These are phyloP conservation scores for Xylariaceae sp. DNA, from an alignment of 2,329 filamentous ascomycete species.

Conservation along the genomic window DNA sequence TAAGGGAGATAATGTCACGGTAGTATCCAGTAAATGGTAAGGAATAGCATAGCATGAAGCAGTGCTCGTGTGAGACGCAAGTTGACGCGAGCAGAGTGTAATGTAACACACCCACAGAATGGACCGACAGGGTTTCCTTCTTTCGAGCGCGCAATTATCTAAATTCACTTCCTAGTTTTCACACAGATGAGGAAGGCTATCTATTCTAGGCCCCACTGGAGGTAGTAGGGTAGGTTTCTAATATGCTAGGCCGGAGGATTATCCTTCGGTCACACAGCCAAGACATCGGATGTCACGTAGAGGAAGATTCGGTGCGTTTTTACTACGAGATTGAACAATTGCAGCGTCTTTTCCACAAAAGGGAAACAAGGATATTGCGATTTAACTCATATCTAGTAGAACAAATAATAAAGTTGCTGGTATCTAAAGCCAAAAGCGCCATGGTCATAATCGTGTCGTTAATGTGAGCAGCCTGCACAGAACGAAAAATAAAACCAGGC, in stretches of 20 bases:
- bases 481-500: not conserved
- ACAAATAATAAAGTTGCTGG: slow-evolving; percentile 6
- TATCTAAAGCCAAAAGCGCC: slow-evolving; percentile 18
- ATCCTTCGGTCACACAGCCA: not conserved
- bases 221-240: too few species aligned
- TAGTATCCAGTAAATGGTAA: slow-evolving; percentile 10
- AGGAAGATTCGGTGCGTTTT: not conserved
- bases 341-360: not conserved
- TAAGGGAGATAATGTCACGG: slow-evolving; percentile 10
- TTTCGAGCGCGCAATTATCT: not conserved
- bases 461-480: slow-evolving; percentile 4
- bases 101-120: slow-evolving; percentile 12
- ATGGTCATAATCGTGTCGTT: slow-evolving; percentile 5
- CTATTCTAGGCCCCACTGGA: too few species aligned
- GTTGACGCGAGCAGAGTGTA: slow-evolving; percentile 1
- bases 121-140: not conserved
- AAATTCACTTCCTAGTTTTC: not conserved
- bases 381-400: not conserved
- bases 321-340: not conserved
- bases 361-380: not conserved
- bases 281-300: not conserved
- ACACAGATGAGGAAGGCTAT: too few species aligned
- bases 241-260: not conserved
- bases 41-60: slow-evolving; percentile 16
- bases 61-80: slow-evolving; percentile 1